Base-by-base conservation (phyloP, 2,329 filamentous ascomycete species). In the Aciculosporium take region DNA sequence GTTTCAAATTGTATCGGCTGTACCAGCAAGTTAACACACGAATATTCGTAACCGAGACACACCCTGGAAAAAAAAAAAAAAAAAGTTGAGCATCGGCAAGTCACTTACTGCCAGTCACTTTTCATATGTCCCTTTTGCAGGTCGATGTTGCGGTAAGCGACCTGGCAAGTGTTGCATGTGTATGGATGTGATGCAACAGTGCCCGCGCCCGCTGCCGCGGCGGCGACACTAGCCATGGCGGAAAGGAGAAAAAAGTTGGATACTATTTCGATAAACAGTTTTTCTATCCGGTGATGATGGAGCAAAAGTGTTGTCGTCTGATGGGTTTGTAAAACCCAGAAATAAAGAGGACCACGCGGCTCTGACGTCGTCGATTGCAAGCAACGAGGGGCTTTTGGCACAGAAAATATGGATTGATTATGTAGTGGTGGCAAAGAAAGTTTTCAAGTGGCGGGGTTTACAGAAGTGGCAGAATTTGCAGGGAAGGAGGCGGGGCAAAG, bases 141-240 rank as follows among this genome's bases (percentile, higher is more conserved):
- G 58, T 96, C 89, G 60, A 84, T 87, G 57, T 85, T 87, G 50
- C 89, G 81, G 65, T 96, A 98, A 40, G 89, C 91, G 52, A 98
- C 88, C 60, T 94, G 86, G 59, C 91, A 98, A 44, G 88, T 91
- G 64, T 96, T 98, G 77, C 91, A 98, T 42, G 89, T 96, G 66
- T 89, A 98, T 2, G 91, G 89, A 59, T 95, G 86, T 21, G 80
- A 71, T 25, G 73, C 55, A 13, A 64, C 53, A 7, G 58, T 60
- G 48, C 54, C 56, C 41, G 53, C 52, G 36, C 51, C 50, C 24
- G 53, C 50, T 40, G 53, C 44, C 24, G 58, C 52, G 39, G 58
- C 48, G 45, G 60, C 57, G 39, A 49, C 53, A 47, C 55, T 61
- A 46, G 72, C 66, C 74, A 77, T 77, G 44, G 45, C 58, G 45